Evolutionary conservation across 2,329 filamentous ascomycete species (phyloP).

Genomic region (Phaeomoniella chlamydospora): DNA sequence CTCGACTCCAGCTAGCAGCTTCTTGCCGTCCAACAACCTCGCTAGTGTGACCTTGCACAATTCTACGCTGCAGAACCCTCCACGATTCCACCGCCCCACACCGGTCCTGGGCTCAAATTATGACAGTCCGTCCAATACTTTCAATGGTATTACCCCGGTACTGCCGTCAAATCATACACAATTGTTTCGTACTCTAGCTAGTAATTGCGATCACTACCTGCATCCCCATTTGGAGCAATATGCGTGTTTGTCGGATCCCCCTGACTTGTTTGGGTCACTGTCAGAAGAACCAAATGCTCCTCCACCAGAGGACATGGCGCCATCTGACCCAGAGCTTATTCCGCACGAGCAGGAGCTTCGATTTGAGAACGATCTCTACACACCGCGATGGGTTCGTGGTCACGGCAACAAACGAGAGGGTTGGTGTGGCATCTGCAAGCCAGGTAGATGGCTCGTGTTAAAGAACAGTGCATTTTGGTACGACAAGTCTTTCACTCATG

Average conservation of each 20-base stretch:
- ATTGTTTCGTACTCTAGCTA: conserved; percentile 61
- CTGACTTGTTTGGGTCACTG: conserved; percentile 62
- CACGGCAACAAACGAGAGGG: conserved; percentile 79
- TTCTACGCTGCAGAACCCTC: background rate
- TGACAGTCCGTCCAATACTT: conserved; percentile 30
- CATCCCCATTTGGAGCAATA: conserved; percentile 39
- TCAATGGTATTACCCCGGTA: conserved; percentile 43
- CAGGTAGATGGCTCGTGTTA: conserved; percentile 70
- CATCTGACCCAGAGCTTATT: conserved; percentile 57
- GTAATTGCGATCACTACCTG: conserved; percentile 54
- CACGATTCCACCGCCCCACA: conserved; percentile 10
- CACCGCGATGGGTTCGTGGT: conserved; percentile 69
- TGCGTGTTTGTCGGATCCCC: conserved; percentile 58
- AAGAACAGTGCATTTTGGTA: conserved; percentile 93
- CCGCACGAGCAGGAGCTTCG: conserved; percentile 68
- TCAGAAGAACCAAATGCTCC: conserved; percentile 60
- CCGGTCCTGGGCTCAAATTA: conserved; percentile 22
- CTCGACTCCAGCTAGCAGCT: conserved; percentile 34
- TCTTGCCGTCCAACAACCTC: conserved; percentile 3
- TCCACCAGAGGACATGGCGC: conserved; percentile 69
- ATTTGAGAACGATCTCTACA: conserved; percentile 71
- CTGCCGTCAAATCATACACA: conserved; percentile 48
- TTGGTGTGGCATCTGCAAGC: conserved; percentile 82
- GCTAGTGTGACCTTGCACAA: conserved; percentile 1
- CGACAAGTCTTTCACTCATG: conserved; percentile 80